Percentiles rank a stretch among this genome's conserved stretches.
phyloP scores from a whole-genome alignment of 495 filamentous ascomycete genomes.

The Aspergillus nidulans region DNA sequence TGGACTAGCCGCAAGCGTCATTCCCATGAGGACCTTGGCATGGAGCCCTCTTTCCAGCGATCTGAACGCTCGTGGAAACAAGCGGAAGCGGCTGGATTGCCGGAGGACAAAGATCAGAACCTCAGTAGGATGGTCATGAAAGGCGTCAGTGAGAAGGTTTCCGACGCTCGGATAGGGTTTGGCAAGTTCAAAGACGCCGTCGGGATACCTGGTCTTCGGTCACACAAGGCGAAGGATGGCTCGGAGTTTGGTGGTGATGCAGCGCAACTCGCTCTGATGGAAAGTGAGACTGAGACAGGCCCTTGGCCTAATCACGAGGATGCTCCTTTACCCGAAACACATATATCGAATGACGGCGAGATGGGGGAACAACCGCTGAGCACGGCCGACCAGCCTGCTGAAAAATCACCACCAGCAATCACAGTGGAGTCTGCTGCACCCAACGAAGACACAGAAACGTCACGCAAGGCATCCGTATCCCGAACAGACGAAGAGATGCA shows the following conservation, averaged over 20 bases:
- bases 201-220: slow-evolving; percentile 48
- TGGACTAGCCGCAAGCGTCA: slow-evolving; percentile 55
- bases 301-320: slow-evolving; percentile 21
- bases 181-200: slow-evolving; percentile 83
- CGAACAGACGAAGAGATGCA: slow-evolving; percentile 25
- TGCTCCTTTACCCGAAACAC: slow-evolving; percentile 15
- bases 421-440: slow-evolving; percentile 28
- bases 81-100: slow-evolving; percentile 21
- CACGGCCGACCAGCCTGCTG: slow-evolving; percentile 17
- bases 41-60: slow-evolving; percentile 27
- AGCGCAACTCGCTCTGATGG: slow-evolving; percentile 26
- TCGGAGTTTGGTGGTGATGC: slow-evolving; percentile 28
- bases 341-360: slow-evolving; percentile 15
- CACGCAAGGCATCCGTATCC: slow-evolving; percentile 14
- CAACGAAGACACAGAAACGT: slow-evolving; percentile 16
- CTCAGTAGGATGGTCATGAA: slow-evolving; percentile 68
- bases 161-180: slow-evolving; percentile 78
- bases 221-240: slow-evolving; percentile 45
- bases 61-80: slow-evolving; percentile 29
- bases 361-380: slow-evolving; percentile 9
- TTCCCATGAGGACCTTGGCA: slow-evolving; percentile 34
- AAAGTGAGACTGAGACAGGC: slow-evolving; percentile 29
- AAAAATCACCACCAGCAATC: slow-evolving; percentile 32
- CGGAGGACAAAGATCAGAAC: slow-evolving; percentile 60
- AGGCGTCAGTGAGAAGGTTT: slow-evolving; percentile 72